Base-by-base conservation (phyloP, 1,284 basidiomycete genomes). In the Mrakiaceae sp. region DNA sequence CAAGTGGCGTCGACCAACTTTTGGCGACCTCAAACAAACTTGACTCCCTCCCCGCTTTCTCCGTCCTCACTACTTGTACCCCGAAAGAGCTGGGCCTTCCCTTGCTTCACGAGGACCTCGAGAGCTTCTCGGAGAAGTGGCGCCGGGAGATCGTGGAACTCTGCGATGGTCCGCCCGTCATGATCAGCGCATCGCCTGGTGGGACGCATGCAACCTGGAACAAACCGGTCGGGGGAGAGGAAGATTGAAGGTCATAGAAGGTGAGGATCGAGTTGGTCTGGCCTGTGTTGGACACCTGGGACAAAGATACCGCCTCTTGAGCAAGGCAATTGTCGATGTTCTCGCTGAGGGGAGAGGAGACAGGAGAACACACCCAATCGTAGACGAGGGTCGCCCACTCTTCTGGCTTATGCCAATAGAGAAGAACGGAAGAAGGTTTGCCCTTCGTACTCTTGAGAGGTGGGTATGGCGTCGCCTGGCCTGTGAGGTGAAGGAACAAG, bases 301-400 rank as follows among this genome's bases (percentile, higher is more conserved):
- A 39, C 5, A 4, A 46, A 14, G n/a, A 40, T 14, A 53, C 46
- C 16, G 14, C 11, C n/a, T 14, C 12, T 7, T 5, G n/a, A 52
- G n/a, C 40, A 27, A 46, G 54, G 49, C 51, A 10, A 47, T 5
- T 40, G 40, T 3, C 8, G 16, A 47, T 3, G 4, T 0, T 49
- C 55, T 56, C 42, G 42, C n/a, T 4, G 40, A n/a, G 44, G 55
- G 64, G 57, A n/a, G 2, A 43, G 48, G 44, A 48, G 43, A 44
- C 42, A 7, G 42, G 12, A 27, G 47, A 67, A 67, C 77, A 61
- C 57, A 81, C 79, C 80, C 80, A 82, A 48, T 76, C 74, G 67
- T 81, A 79, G 54, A 82, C 79, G 14, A 75, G 60, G 16, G 75
- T 70, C 2, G 76, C 80, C 81, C 80, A 81, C 69, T 81, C 80